Evolutionary conservation across 192 early-diverging fungal species (phyloP).

Genomic region (Backusella tarrabulga): DNA sequence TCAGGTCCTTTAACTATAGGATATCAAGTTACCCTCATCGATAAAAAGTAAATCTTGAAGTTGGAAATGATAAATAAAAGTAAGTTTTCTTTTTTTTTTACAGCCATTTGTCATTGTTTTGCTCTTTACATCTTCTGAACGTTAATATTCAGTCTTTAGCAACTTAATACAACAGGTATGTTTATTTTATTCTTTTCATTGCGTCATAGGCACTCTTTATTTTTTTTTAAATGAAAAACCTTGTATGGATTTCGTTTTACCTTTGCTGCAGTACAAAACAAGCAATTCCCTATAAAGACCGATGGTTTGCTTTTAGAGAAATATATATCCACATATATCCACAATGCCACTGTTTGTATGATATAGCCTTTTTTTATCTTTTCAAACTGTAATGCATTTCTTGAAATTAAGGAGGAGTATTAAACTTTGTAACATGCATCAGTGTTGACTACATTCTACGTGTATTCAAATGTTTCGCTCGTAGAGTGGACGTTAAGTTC

Average conservation of each 20-base stretch:
- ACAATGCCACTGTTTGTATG: neutral
- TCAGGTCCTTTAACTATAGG: no score
- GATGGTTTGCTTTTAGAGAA: neutral
- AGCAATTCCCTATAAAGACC: neutral
- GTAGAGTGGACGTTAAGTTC: neutral
- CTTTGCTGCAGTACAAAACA: neutral
- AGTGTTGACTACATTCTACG: neutral
- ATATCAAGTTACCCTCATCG: neutral
- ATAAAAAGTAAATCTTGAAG: neutral
- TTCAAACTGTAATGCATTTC: neutral
- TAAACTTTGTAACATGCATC: neutral
- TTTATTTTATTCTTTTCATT: neutral
- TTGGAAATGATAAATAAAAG: neutral
- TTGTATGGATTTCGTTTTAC: no score
- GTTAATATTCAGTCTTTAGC: neutral
- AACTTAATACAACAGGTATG: neutral
- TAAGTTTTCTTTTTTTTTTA: neutral
- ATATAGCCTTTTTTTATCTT: neutral
- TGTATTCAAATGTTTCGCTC: neutral
- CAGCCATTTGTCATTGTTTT: slow-evolving; percentile 1
- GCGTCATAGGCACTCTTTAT: neutral
- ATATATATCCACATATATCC: neutral
- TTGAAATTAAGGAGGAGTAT: neutral
- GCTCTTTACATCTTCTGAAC: neutral
- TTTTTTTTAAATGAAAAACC: neutral